Evolutionary conservation across 371 early-diverging fungal species (phyloP).

Genomic region (Syncephalastrum contaminatum): DNA sequence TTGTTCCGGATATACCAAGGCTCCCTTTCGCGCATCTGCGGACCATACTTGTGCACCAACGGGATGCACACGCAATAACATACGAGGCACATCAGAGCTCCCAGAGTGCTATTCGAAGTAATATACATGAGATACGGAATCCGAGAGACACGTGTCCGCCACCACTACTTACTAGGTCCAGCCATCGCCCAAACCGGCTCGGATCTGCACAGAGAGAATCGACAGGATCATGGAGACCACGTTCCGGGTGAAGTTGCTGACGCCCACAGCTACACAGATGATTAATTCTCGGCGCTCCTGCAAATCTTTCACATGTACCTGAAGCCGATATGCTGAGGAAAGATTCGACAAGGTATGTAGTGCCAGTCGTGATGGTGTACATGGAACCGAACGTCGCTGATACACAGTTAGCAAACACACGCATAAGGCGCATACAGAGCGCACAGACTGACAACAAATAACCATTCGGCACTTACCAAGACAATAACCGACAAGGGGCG

Average conservation of each 20-base stretch:
- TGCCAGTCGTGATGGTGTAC: slow-evolving; percentile 33
- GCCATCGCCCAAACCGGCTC: slow-evolving; percentile 25
- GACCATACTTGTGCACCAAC: slow-evolving; percentile 17
- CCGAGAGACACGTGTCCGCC: too few relatives aligned
- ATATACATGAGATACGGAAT: too few relatives aligned
- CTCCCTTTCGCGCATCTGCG: slow-evolving; percentile 11
- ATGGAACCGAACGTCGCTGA: slow-evolving; percentile 29
- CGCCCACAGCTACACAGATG: slow-evolving; percentile 22
- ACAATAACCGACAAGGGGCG: slow-evolving; percentile 25
- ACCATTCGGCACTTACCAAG: slow-evolving; percentile 4
- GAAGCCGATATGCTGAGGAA: slow-evolving; percentile 33
- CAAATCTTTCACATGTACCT: slow-evolving; percentile 14
- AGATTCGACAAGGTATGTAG: slow-evolving; percentile 32
- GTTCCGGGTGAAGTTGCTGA: slow-evolving; percentile 30
- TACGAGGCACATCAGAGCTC: slow-evolving; percentile 10
- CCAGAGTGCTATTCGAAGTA: slow-evolving; percentile 14
- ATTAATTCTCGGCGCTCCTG: neutral
- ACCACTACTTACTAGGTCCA: slow-evolving; percentile 38
- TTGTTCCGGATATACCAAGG: slow-evolving; percentile 6
- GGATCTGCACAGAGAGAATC: slow-evolving; percentile 23
- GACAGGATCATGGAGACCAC: slow-evolving; percentile 37
- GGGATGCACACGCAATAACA: slow-evolving; percentile 24
- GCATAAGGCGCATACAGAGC: neutral
- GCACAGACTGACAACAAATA: neutral
- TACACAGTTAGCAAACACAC: neutral